Evolutionary conservation across 345 rosid species (phyloP), one percentile per base, ranked within the genome.

Genomic region (Xanthoceras sorbifolium): DNA sequence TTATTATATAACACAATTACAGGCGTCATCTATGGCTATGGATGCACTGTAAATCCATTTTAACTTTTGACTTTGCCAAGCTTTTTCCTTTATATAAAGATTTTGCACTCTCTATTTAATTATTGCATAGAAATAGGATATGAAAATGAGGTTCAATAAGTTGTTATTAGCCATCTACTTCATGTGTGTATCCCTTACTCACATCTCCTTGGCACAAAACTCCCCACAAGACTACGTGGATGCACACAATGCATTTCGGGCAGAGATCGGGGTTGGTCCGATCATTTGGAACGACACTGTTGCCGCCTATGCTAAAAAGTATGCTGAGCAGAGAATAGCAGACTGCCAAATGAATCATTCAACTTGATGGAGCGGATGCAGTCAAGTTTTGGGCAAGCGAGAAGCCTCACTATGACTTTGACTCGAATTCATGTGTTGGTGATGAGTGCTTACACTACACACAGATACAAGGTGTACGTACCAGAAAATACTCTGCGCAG

Each of bases 391-490:
- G 87, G 87, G 80, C 38, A 0, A 52, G 9, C 8, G 84, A 85
- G 76, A 82, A 73, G 71, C 55, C 76, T 1, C 2, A 74, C 67
- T 85, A 78, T 3, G 70, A 82, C 60, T 52, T 80, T 42, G n/a
- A 15, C 2, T 67, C 82, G 0, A 82, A 82, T 63, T 6, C 74
- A 0, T 83, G 76, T 1, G 32, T 31, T 0, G 82, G 79, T 0
- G 66, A 46, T 6, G 18, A 69, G 17, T 86, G 85, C 60, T 9
- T 48, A 44, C 89, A 84, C 65, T 86, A 81, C 67, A 83, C 86
- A 46, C 77, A 83, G n/a, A 55, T 86, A 18, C 18, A 79, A 50
- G 32, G 79, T 64, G n/a, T n/a, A n/a, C n/a, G n/a, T n/a, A n/a
- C n/a, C n/a, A n/a, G n/a, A n/a, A n/a, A n/a, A n/a, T n/a, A n/a